Base-by-base conservation (phyloP, 495 filamentous ascomycete species). In the Trichoderma reesei region DNA sequence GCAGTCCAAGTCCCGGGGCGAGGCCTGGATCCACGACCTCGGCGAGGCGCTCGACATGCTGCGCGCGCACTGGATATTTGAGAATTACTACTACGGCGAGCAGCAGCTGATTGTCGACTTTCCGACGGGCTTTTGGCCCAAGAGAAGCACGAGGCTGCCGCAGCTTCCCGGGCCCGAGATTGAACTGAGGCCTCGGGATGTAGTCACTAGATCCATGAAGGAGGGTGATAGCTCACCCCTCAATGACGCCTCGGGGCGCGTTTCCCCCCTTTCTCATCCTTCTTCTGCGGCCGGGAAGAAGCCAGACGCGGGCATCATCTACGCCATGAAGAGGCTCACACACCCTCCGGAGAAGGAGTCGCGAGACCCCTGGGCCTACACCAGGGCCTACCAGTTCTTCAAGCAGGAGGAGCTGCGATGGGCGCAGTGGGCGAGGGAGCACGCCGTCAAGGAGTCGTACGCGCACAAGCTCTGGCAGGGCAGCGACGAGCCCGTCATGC, bases 61-160 rank as follows among this genome's bases (percentile, higher is more conserved):
- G 2, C 64, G 61, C 37, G 62, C 66, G 33, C 74, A 76, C 51
- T 38, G 65, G 10, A 37, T 71, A 13, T 73, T 72, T 31, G 67
- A 73, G 34, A 18, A 63, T 20, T 67, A 72, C 41, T 66, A 70
- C 61, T 67, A 67, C 66, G 60, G 62, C 0, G 54, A 64, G 1
- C 66, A 61, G 3, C 41, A 68, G 20, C 37, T 72, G 6, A 56
- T 26, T 41, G 33, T 64, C 63, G 44, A 46, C 37, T 59, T 64
- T 51, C 44, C 48, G 36, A 18, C 46, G 14, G 3, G 33, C 31
- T n/a, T 54, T 31, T 33, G 34, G 36, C 42, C 42, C 5, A 56
- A 10, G 13, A 33, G 36, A 36, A 64, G 63, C 63, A 59, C 41
- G 37, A 37, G 63, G 16, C 36, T 64, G 34, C 44, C 26, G n/a